Conservation (phyloP, 2,329 filamentous ascomycete genomes). For the Cytospora leucostoma region DNA sequence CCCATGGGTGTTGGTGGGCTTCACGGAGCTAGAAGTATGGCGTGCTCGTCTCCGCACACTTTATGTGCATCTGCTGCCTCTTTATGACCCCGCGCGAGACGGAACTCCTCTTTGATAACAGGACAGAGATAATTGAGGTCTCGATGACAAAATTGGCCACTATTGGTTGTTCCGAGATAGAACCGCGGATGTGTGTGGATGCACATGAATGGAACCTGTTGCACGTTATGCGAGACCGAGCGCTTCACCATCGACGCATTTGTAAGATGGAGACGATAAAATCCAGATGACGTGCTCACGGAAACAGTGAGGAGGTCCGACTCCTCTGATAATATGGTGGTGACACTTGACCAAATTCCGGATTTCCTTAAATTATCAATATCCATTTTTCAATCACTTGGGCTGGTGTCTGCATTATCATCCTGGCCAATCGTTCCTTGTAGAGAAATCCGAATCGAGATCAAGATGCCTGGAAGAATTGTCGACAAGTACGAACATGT, state of each 20-base stretch:
- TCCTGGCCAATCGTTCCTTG: neutral
- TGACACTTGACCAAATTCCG: neutral
- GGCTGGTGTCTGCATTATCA: neutral
- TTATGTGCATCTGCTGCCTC: neutral
- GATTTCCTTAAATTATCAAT: neutral
- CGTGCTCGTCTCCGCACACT: slow-evolving; percentile 22
- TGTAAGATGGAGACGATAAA: slow-evolving; percentile 14
- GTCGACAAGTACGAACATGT: slow-evolving; percentile 36
- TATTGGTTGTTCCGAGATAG: slow-evolving; percentile 1
- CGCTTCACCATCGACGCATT: neutral
- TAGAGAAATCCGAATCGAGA: neutral
- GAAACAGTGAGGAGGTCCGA: neutral
- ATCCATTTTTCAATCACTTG: neutral
- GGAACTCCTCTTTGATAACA: neutral
- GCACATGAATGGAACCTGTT: neutral
- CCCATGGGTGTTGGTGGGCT: slow-evolving; percentile 19
- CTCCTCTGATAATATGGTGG: neutral
- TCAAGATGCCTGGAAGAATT: slow-evolving; percentile 34
- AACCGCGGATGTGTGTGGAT: slow-evolving; percentile 1
- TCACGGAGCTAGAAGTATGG: slow-evolving; percentile 18
- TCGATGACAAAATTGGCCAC: neutral
- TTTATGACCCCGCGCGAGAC: neutral
- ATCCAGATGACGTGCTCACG: slow-evolving; percentile 11
- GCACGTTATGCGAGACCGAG: neutral
- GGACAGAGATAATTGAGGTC: slow-evolving; percentile 1